phyloP scores from a whole-genome alignment of 805 yeast genomes.

The Hanseniaspora pseudoguilliermondii region DNA sequence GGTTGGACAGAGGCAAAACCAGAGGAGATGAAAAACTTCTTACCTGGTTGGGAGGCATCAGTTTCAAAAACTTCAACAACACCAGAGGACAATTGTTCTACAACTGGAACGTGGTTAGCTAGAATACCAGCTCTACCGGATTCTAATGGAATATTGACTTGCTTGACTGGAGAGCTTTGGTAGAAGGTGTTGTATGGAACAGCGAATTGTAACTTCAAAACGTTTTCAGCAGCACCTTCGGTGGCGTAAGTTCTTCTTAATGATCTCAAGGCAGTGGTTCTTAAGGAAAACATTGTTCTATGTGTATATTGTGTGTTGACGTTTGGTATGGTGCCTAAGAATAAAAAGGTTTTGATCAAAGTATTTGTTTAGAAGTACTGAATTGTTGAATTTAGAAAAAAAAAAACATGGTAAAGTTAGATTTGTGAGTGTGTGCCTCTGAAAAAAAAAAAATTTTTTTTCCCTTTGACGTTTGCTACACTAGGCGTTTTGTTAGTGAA shows the following conservation, averaged over 20 bases:
- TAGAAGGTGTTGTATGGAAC: slow-evolving; percentile 70
- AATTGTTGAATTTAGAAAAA: too few species aligned
- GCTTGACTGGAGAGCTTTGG: slow-evolving; percentile 37
- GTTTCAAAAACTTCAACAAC: slow-evolving; percentile 80
- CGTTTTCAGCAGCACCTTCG: slow-evolving; percentile 52
- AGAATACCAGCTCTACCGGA: slow-evolving; percentile 94
- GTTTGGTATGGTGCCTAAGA: background rate
- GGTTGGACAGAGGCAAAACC: slow-evolving; percentile 96
- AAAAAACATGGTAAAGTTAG: too few species aligned
- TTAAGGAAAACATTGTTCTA: slow-evolving; percentile 11
- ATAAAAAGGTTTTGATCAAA: too few species aligned
- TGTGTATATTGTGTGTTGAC: background rate
- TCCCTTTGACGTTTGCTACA: too few species aligned
- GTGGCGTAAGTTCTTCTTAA: slow-evolving; percentile 63
- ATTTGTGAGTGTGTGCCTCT: too few species aligned
- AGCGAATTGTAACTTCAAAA: slow-evolving; percentile 76
- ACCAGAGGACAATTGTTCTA: slow-evolving; percentile 94
- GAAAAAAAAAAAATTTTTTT: too few species aligned
- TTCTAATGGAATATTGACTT: slow-evolving; percentile 91
- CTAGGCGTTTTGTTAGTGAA: too few species aligned
- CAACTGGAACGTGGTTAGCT: slow-evolving; percentile 94
- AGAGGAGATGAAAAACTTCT: slow-evolving; percentile 83
- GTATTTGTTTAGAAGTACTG: too few species aligned
- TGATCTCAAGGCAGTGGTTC: slow-evolving; percentile 22
- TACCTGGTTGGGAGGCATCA: slow-evolving; percentile 45